phyloP scores from a whole-genome alignment of 2,329 filamentous ascomycete genomes.

The Aspergillus tubingensis region DNA sequence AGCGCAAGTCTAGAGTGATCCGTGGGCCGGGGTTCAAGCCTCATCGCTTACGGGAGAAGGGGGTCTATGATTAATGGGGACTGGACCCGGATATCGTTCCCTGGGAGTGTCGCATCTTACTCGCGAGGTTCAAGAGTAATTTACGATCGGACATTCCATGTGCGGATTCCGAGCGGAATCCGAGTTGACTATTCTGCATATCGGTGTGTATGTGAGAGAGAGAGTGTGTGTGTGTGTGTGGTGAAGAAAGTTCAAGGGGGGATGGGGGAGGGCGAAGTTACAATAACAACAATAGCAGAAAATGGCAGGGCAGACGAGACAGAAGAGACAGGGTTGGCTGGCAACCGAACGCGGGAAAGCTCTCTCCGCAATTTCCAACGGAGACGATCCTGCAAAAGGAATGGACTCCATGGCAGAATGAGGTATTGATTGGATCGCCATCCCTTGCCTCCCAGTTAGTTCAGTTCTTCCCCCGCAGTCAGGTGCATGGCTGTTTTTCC shows the following conservation, averaged over 20 bases:
- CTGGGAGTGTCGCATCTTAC: background rate
- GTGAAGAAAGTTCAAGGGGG: no score
- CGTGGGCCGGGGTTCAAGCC: background rate
- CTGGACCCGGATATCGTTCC: background rate
- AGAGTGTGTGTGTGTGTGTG: no score
- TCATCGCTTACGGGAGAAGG: background rate
- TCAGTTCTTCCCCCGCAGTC: constrained; percentile 11
- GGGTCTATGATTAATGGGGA: background rate
- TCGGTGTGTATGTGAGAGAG: no score
- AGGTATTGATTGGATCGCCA: constrained; percentile 7
- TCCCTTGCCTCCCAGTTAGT: constrained; percentile 2
- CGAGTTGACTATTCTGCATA: background rate
- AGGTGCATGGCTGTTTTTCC: background rate
- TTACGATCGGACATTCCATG: background rate
- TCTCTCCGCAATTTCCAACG: constrained; percentile 24
- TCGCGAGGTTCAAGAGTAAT: background rate
- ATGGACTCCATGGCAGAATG: constrained; percentile 2
- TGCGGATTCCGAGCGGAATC: background rate
- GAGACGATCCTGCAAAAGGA: constrained; percentile 23
- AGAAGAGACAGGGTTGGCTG: background rate
- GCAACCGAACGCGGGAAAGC: constrained; percentile 17
- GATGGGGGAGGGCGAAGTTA: no score
- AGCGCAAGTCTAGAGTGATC: background rate
- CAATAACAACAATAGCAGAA: no score
- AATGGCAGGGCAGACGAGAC: background rate